phyloP scores from a whole-genome alignment of 805 yeast genomes.

The Tanozyma kutaoensis region DNA sequence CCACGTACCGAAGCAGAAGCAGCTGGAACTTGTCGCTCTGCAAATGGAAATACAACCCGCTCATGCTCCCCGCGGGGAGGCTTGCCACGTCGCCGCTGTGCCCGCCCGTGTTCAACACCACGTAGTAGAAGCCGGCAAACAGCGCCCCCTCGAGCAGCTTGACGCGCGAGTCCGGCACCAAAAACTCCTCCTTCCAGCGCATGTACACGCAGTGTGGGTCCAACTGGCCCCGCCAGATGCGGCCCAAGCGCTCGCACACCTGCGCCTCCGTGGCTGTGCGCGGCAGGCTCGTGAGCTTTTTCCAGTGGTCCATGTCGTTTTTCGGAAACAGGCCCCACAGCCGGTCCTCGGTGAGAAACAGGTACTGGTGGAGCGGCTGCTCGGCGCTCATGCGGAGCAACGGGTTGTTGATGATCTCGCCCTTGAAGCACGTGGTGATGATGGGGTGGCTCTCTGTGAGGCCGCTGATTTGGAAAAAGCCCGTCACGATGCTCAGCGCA shows the following conservation, averaged over 20 bases:
- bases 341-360: conserved; percentile 44
- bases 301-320: conserved; percentile 39
- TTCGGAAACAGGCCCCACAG: conserved; percentile 38
- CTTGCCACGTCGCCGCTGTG: conserved; percentile 2
- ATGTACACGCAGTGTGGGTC: conserved; percentile 42
- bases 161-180: conserved; percentile 68
- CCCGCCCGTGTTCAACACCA: conserved; percentile 59
- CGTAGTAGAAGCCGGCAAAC: conserved; percentile 85
- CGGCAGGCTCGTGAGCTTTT: conserved; percentile 25
- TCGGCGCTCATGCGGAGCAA: conserved; percentile 8
- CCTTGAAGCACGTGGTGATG: conserved; percentile 60
- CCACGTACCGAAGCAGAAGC: conserved; percentile 45
- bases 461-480: conserved; percentile 54
- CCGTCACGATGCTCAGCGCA: conserved; percentile 23
- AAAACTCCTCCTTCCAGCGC: conserved; percentile 91
- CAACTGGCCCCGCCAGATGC: conserved; percentile 16
- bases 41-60: conserved; percentile 74
- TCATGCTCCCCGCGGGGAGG: conserved; percentile 47
- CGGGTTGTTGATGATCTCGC: conserved; percentile 51
- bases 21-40: conserved; percentile 73
- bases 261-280: conserved; percentile 35
- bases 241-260: conserved; percentile 12
- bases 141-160: conserved; percentile 60
- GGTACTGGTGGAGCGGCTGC: conserved; percentile 13
- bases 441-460: conserved; percentile 49